These are phyloP conservation scores for Saturnispora sekii DNA, from an alignment of 805 yeast species.

Conservation along the genomic window DNA sequence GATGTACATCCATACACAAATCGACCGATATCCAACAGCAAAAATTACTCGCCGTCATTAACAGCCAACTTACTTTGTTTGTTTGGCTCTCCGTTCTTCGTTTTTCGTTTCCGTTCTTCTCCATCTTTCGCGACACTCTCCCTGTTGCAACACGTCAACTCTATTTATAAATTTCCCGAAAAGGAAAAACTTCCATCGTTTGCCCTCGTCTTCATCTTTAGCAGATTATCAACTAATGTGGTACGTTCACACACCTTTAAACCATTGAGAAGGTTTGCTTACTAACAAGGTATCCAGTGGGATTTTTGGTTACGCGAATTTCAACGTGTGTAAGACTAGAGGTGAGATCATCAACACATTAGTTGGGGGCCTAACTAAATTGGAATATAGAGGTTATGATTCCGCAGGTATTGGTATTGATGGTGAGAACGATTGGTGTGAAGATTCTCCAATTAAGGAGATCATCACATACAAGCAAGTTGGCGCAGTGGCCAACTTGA, in stretches of 20 bases:
- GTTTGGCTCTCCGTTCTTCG: no score
- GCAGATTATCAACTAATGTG: background rate
- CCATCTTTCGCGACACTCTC: no score
- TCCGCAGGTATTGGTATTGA: slow-evolving; percentile 95
- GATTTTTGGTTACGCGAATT: slow-evolving; percentile 96
- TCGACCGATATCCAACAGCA: no score
- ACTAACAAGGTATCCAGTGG: slow-evolving; percentile 43
- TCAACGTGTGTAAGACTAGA: slow-evolving; percentile 81
- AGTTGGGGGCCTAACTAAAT: slow-evolving; percentile 72
- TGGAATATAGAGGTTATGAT: slow-evolving; percentile 98
- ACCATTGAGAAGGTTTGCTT: background rate
- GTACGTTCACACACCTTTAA: background rate
- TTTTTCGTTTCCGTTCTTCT: no score
- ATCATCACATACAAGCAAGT: slow-evolving; percentile 70
- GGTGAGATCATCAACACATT: slow-evolving; percentile 88
- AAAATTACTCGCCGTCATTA: no score
- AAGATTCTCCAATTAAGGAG: slow-evolving; percentile 38
- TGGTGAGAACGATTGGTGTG: slow-evolving; percentile 50
- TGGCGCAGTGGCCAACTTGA: slow-evolving; percentile 84
- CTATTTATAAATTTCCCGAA: no score
- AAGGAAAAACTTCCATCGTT: no score
- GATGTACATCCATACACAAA: no score
- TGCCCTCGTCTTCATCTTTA: no score
- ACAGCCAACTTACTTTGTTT: no score
- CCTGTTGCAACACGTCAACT: no score